Conservation (phyloP, 768 basidiomycete species). For the Gymnopilus dilepis region DNA sequence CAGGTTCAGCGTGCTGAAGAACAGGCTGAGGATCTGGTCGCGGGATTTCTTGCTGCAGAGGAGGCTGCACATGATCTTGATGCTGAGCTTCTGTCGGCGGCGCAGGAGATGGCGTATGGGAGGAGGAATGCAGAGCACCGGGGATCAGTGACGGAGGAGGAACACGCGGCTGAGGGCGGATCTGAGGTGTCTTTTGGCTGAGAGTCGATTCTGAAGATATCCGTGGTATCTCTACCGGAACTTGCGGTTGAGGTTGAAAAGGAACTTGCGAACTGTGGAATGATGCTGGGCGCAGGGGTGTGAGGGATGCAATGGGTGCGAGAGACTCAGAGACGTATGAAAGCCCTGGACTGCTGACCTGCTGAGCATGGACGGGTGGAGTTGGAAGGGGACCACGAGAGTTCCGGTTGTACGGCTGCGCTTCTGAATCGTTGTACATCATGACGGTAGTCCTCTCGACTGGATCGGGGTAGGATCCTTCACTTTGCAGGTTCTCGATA, state of each 20-base stretch:
- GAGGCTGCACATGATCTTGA: not conserved
- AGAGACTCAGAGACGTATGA: constrained; percentile 22
- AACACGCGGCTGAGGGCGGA: constrained; percentile 2
- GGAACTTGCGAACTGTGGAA: constrained; percentile 21
- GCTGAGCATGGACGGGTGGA: constrained; percentile 13
- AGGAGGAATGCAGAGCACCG: constrained; percentile 12
- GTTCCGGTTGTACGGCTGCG: constrained; percentile 9
- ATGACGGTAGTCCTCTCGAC: constrained; percentile 34
- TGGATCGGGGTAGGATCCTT: constrained; percentile 11
- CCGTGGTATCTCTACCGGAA: constrained; percentile 9
- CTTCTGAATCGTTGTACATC: constrained; percentile 25
- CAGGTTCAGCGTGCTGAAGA: constrained; percentile 14
- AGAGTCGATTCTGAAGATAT: constrained; percentile 7
- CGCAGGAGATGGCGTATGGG: not conserved
- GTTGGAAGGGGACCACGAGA: constrained; percentile 15
- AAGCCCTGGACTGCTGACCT: constrained; percentile 23
- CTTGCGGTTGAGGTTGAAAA: constrained; percentile 16
- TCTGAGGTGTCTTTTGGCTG: constrained; percentile 16
- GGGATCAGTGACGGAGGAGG: constrained; percentile 15
- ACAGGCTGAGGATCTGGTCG: constrained; percentile 7
- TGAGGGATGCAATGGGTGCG: constrained; percentile 17
- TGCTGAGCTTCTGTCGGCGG: not conserved
- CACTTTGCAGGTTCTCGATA: constrained; percentile 18
- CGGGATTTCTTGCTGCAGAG: not conserved
- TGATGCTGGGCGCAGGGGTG: constrained; percentile 21